These are phyloP conservation scores for Penicillium sp. DNA, from an alignment of 2,329 filamentous ascomycete genomes.

Conservation along the genomic window DNA sequence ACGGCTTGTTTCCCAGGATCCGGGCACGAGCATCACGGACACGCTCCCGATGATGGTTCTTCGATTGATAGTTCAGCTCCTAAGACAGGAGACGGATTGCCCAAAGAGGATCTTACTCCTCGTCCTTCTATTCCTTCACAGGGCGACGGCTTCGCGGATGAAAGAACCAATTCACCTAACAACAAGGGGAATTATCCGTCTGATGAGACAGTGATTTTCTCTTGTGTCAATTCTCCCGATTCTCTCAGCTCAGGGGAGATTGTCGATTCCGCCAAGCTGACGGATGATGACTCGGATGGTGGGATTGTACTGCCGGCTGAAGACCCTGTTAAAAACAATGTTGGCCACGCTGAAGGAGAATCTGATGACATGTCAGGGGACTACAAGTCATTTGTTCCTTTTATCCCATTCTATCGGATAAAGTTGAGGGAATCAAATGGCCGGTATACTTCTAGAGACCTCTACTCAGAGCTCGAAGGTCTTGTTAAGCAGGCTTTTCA, in stretches of 20 bases:
- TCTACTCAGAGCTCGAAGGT: conserved; percentile 23
- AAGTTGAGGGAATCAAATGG: too few relatives aligned
- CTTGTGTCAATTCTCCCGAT: not conserved
- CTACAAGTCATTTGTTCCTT: too few relatives aligned
- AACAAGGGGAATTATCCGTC: not conserved
- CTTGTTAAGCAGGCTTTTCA: conserved; percentile 26
- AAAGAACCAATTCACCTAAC: not conserved
- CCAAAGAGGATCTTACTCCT: not conserved
- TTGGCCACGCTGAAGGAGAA: too few relatives aligned
- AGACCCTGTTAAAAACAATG: too few relatives aligned
- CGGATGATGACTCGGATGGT: not conserved
- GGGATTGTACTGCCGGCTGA: not conserved
- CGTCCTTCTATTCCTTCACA: not conserved
- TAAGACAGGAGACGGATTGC: not conserved
- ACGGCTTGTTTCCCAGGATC: not conserved
- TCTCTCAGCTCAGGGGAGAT: not conserved
- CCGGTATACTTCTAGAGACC: too few relatives aligned
- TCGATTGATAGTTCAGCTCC: not conserved
- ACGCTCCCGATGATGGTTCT: not conserved
- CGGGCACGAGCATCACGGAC: not conserved
- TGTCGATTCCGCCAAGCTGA: not conserved
- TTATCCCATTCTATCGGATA: too few relatives aligned
- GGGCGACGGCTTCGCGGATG: not conserved
- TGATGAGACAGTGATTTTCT: not conserved
- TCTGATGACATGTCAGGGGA: too few relatives aligned